Evolutionary conservation across 1,139 yeast species (phyloP).

Genomic region (Arxiozyma heterogenica): DNA sequence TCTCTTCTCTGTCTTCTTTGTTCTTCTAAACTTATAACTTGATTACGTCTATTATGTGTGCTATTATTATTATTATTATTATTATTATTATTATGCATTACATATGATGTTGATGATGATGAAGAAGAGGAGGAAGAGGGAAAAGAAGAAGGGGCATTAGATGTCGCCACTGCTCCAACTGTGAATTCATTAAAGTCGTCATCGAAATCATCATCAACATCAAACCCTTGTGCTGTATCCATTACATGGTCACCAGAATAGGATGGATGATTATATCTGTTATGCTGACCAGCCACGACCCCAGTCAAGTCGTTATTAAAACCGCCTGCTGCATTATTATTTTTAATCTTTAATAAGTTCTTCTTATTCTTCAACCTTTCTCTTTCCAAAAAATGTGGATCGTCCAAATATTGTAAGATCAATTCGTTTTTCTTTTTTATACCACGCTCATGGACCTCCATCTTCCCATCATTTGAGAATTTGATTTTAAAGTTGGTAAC

Average conservation of each 20-base stretch:
- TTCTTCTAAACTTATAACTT: constrained; percentile 16
- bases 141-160: neutral
- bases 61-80: too few relatives aligned
- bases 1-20: constrained; percentile 32
- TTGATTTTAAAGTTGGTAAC: constrained; percentile 24
- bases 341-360: constrained; percentile 24
- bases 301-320: constrained; percentile 9
- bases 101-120: neutral
- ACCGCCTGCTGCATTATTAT: constrained; percentile 13
- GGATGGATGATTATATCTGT: neutral
- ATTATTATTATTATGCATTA: too few relatives aligned
- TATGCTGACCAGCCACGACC: neutral
- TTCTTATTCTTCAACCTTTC: constrained; percentile 25
- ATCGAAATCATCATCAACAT: constrained; percentile 11
- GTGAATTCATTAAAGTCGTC: constrained; percentile 3
- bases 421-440: constrained; percentile 29
- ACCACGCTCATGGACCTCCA: constrained; percentile 32
- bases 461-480: constrained; percentile 30
- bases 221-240: constrained; percentile 11
- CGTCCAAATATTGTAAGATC: constrained; percentile 25
- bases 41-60: neutral
- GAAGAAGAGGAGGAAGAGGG: neutral
- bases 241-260: constrained; percentile 4
- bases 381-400: constrained; percentile 23
- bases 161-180: neutral